Percentiles rank a stretch among this genome's conserved stretches.
phyloP scores from a whole-genome alignment of 305 asterid genomes.

The Fraxinus albicans region DNA sequence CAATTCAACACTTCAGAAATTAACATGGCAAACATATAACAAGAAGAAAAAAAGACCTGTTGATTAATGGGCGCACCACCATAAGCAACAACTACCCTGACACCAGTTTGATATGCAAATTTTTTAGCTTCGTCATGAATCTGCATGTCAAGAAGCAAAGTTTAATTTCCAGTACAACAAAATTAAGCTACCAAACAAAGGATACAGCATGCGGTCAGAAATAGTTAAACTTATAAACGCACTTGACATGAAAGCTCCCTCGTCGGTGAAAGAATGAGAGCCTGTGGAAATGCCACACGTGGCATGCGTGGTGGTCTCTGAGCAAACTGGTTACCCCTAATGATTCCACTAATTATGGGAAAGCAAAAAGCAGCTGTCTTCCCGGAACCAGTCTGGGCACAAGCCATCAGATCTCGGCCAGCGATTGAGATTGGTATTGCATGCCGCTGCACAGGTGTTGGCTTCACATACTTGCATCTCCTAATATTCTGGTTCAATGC shows the following conservation, averaged over 20 bases:
- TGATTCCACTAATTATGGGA: slow-evolving; percentile 87
- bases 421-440: slow-evolving; percentile 81
- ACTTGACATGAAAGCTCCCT: slow-evolving; percentile 97
- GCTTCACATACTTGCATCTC: slow-evolving; percentile 96
- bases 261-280: slow-evolving; percentile 93
- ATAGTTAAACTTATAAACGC: slow-evolving; percentile 29
- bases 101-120: slow-evolving; percentile 94
- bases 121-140: slow-evolving; percentile 93
- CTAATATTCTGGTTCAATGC: slow-evolving; percentile 44
- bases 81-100: slow-evolving; percentile 90
- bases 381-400: slow-evolving; percentile 98
- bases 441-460: slow-evolving; percentile 92
- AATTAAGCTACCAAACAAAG: slow-evolving; percentile 2
- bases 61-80: slow-evolving; percentile 92
- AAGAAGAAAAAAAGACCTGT: slow-evolving; percentile 49
- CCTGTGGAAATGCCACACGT: slow-evolving; percentile 80
- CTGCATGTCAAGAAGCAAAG: slow-evolving; percentile 41
- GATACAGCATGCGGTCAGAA: background rate
- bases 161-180: background rate
- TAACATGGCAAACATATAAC: background rate
- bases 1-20: background rate
- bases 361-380: slow-evolving; percentile 98
- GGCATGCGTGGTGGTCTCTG: slow-evolving; percentile 68
- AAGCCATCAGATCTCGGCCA: slow-evolving; percentile 95
- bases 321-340: slow-evolving; percentile 60